These are phyloP conservation scores for Rubia balearica DNA, from an alignment of 305 asterid species.

Conservation along the genomic window DNA sequence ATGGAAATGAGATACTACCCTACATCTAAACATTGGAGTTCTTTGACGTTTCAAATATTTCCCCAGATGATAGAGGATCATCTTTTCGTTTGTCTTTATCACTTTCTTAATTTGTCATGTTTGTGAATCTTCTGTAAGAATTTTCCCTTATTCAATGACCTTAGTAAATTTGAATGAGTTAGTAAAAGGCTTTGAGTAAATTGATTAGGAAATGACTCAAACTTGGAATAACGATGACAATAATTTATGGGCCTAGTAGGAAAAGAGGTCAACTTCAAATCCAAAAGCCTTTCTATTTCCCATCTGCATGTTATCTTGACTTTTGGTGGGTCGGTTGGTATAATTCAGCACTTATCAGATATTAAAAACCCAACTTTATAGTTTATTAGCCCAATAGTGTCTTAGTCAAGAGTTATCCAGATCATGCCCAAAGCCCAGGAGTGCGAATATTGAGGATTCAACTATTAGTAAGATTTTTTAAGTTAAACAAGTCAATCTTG, in stretches of 20 bases:
- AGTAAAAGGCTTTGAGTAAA: neutral
- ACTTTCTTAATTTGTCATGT: neutral
- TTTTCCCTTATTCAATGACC: neutral
- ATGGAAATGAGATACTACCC: neutral
- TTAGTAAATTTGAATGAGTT: neutral
- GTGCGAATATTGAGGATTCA: neutral
- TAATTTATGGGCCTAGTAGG: neutral
- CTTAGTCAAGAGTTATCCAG: neutral
- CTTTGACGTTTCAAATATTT: neutral
- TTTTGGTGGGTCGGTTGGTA: neutral
- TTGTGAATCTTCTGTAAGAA: neutral
- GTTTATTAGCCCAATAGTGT: neutral
- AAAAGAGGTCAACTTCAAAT: neutral
- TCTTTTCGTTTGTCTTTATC: neutral
- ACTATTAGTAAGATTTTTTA: neutral
- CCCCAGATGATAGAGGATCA: neutral
- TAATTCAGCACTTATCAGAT: neutral
- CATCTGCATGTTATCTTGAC: neutral
- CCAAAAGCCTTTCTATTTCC: neutral
- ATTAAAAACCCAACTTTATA: neutral
- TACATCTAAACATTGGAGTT: neutral
- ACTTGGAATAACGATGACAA: neutral
- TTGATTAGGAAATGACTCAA: neutral
- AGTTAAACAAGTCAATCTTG: neutral
- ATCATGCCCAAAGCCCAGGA: neutral